Evolutionary conservation across 331 rosid species (phyloP), one percentile per base, ranked within the genome.

Genomic region (Stylosanthes scabra): DNA sequence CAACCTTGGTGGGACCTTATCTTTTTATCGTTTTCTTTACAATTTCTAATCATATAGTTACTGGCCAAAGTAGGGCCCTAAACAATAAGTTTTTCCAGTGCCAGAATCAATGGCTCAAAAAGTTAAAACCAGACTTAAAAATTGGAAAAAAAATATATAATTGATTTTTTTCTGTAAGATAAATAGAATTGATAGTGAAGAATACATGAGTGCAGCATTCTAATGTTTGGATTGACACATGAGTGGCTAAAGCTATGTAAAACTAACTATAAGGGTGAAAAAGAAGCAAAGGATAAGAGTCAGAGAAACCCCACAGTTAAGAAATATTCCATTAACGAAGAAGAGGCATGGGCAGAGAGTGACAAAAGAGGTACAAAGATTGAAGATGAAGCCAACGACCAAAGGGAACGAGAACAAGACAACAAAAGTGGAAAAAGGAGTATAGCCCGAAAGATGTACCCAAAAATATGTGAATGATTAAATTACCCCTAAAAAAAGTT

Each of bases 1-100:
- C 91, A 85, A 88, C 90, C 81, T 88, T 89, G 78, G 88, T 84
- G 86, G 93, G 97, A 82, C 91, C 97, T 81, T n/a, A 2, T 47
- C 16, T 42, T 70, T 70, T 44, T 70, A 59, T 74, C 73, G 63
- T 70, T 52, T 66, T 58, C 52, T 50, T 70, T 15, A 29, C 66
- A 47, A 13, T 12, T 76, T 66, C 58, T 54, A 74, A 78, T 59
- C 68, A 70, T 78, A 69, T 46, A 13, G 10, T 57, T 34, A 31
- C 52, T 81, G 57, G 51, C 41, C 12, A 49, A 47, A 58, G 63
- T 56, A 40, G 77, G 66, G 74, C 13, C 50, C 66, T 44, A 52
- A 31, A 49, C 31, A 31, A 25, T n/a, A 10, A 59, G 28, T 42
- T 11, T 61, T 40, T 42, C n/a, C 57, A 29, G 25, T 4, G 42